Base-by-base conservation (phyloP, 208 protist species). In the Leishmania lainsoni region DNA sequence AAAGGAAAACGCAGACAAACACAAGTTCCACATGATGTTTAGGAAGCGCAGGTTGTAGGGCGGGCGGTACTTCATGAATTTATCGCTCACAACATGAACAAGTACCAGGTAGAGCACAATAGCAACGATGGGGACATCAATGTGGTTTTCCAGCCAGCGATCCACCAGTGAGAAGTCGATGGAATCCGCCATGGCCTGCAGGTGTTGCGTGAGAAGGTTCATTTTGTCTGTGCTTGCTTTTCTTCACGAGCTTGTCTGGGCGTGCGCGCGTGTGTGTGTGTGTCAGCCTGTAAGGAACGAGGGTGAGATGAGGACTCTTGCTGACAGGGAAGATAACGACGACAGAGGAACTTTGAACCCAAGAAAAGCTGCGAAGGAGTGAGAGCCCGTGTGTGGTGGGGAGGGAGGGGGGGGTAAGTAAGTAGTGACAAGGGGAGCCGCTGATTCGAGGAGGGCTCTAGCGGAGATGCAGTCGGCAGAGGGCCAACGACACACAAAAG, bases 21-120 rank as follows among this genome's bases (percentile, higher is more conserved):
- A 76, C 26, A 95, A 75, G 70, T 98, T 98, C 96, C 96, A 98
- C 39, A 93, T 22, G 63, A 90, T 93, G 81, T 91, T 91, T 12
- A 86, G 5, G n/a, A 78, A 35, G 32, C 88, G 86, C 32, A 97
- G 90, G 54, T 94, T 82, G 65, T 94, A 83, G 26, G 95, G 77
- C 16, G 83, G 66, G 29, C 91, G 90, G 35, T 80, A 42, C 51
- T 93, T 82, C 83, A 89, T 87, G 77, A 89, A 78, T 66, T 58
- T 80, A n/a, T 85, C 17, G 17, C 80, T 80, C 58, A 87, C 81
- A 35, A 84, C 80, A 42, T 88, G 81, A 10, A 92, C 89, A 48
- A 89, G 78, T 0, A 77, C 8, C 9, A 95, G 63, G 82, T 96
- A 96, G 1, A 91, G 56, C 2, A 75, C 76, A 0, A 66, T 83